Base-by-base conservation (phyloP, 768 basidiomycete genomes). In the Mycena olivaceomarginata region DNA sequence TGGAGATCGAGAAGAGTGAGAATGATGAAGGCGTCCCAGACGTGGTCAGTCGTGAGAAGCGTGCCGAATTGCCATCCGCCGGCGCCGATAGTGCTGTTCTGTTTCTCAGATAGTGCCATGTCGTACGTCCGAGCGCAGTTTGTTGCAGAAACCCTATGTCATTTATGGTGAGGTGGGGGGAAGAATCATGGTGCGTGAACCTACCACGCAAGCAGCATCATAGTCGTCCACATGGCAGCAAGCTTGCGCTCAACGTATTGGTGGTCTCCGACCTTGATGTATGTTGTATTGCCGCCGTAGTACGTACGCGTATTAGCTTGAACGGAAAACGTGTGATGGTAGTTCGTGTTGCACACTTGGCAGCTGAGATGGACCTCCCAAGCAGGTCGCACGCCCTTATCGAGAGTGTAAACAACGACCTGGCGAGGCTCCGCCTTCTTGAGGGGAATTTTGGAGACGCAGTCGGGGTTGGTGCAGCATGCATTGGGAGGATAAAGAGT, bases 1-100 rank as follows among this genome's bases (percentile, higher is more conserved):
- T 73, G 57, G 63, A 85, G 81, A 13, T 85, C 78, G n/a, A 86
- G 82, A 2, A 85, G 79, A 1, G 82, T 72, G 16, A 78, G n/a
- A 3, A 3, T 31, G 31, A 31, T 31, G 3, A 31, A 31, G 3
- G 31, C 31, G 3, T 31, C 31, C 31, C 83, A 86, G 15, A 85
- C 80, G 45, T 84, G 82, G 25, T 84, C 79, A 0, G 79, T 81
- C 0, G 62, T 63, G 15, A 83, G 75, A 5, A 22, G 13, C 11
- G 18, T 41, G 53, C 75, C 9, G 53, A 85, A 80, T 37, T 79
- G 62, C 83, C 82, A 85, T 10, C 75, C 79, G 13, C 37, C 64
- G 12, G 65, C 51, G 18, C 43, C 40, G 7, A 81, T 45, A 51
- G 56, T n/a, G 25, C 63, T 25, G 4, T 72, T 65, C 13, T 73